Evolutionary conservation across 768 basidiomycete genomes (phyloP).

Genomic region (Trametes sanguinea): DNA sequence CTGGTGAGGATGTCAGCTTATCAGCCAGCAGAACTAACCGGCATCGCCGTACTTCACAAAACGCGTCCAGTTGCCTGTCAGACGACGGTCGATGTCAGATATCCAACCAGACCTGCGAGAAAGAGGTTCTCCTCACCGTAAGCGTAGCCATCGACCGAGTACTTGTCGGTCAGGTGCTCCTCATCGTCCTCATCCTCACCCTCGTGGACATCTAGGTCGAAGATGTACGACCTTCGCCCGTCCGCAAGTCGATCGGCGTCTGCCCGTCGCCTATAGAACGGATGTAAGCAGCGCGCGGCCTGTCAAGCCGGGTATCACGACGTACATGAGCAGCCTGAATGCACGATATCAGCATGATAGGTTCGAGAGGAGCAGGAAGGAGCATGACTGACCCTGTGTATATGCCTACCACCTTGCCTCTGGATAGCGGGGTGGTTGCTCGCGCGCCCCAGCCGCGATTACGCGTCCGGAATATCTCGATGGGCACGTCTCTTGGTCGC

Average conservation of each 20-base stretch:
- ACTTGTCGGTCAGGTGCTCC: conserved; percentile 31
- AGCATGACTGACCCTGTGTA: conserved; percentile 59
- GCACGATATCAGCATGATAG: not conserved
- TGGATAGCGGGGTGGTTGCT: conserved; percentile 40
- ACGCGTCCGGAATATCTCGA: conserved; percentile 68
- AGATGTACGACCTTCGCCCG: conserved; percentile 50
- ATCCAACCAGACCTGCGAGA: not conserved
- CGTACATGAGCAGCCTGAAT: conserved; percentile 49
- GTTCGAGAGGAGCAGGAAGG: conserved; percentile 4
- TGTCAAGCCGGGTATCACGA: not conserved
- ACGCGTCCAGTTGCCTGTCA: conserved; percentile 72
- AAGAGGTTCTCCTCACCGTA: conserved; percentile 43
- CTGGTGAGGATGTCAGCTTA: conserved; percentile 38
- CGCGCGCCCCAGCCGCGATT: conserved; percentile 68
- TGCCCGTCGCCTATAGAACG: conserved; percentile 41
- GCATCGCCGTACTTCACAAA: conserved; percentile 61
- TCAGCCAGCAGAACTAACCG: not conserved
- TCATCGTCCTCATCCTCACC: conserved; percentile 42
- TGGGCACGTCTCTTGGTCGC: conserved; percentile 51
- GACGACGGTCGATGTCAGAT: not conserved
- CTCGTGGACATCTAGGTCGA: conserved; percentile 61
- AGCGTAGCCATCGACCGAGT: conserved; percentile 56
- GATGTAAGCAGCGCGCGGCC: not conserved
- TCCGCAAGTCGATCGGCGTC: conserved; percentile 41
- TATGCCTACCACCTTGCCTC: conserved; percentile 64